These are phyloP conservation scores for Trichoderma atrobrunneum DNA, from an alignment of 2,329 filamentous ascomycete genomes.

Conservation along the genomic window DNA sequence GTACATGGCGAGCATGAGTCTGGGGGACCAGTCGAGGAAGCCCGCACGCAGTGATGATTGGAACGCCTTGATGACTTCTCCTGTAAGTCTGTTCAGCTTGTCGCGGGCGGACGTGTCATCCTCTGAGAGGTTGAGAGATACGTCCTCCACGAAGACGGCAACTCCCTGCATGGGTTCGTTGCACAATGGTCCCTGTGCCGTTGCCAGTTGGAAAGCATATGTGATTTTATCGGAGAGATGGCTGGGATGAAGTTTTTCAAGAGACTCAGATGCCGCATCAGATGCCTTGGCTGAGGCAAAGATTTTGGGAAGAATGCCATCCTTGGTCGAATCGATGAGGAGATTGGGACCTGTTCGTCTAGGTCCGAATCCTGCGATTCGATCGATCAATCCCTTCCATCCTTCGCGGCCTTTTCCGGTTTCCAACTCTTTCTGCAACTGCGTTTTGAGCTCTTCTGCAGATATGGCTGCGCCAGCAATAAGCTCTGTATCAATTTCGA, in stretches of 20 bases:
- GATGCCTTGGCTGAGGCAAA: constrained; percentile 44
- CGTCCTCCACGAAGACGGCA: constrained; percentile 83
- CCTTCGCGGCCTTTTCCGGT: constrained; percentile 67
- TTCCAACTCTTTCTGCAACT: constrained; percentile 67
- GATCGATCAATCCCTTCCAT: constrained; percentile 75
- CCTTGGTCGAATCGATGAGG: constrained; percentile 76
- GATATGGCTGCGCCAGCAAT: constrained; percentile 63
- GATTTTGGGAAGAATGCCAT: constrained; percentile 69
- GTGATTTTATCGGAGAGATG: constrained; percentile 87
- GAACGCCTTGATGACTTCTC: constrained; percentile 87
- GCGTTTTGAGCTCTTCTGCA: constrained; percentile 70
- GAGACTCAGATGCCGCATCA: constrained; percentile 38
- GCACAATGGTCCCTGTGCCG: constrained; percentile 83
- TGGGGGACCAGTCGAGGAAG: constrained; percentile 93
- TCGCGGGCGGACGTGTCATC: constrained; percentile 59
- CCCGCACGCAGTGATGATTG: constrained; percentile 79
- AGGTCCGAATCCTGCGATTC: constrained; percentile 88
- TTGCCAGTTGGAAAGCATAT: constrained; percentile 92
- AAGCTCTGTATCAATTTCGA: constrained; percentile 56
- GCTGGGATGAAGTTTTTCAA: constrained; percentile 54
- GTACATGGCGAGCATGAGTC: constrained; percentile 97
- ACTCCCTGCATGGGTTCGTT: constrained; percentile 91
- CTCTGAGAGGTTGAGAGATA: constrained; percentile 58
- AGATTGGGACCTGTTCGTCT: constrained; percentile 83
- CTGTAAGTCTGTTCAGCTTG: constrained; percentile 75